phyloP scores from a whole-genome alignment of 768 basidiomycete genomes.

The Serendipita indica region DNA sequence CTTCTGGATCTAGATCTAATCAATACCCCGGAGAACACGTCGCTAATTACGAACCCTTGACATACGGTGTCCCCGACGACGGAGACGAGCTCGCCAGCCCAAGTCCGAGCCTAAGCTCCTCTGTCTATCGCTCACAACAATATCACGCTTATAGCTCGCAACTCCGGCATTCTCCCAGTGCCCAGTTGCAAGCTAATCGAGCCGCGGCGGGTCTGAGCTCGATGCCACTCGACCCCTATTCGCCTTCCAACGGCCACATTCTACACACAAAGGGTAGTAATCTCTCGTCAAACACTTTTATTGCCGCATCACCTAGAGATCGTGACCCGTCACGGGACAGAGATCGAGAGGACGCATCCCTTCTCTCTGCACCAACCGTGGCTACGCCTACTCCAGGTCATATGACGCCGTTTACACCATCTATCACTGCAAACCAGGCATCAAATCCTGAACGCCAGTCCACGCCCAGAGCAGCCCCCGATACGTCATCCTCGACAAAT shows the following conservation, averaged over 20 bases:
- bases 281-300: slow-evolving; percentile 1
- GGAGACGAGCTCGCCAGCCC: slow-evolving; percentile 3
- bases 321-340: background rate
- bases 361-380: background rate
- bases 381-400: background rate
- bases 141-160: background rate
- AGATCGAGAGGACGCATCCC: background rate
- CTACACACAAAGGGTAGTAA: slow-evolving; percentile 4
- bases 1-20: background rate
- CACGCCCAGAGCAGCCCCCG: background rate
- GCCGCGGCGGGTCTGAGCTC: background rate
- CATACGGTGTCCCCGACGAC: slow-evolving; percentile 3
- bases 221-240: background rate
- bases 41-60: background rate
- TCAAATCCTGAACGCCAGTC: background rate
- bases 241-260: background rate
- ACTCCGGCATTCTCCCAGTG: background rate
- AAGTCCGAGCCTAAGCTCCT: background rate
- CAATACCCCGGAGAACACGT: background rate
- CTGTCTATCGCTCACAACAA: background rate
- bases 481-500: background rate
- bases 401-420: slow-evolving; percentile 5
- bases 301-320: background rate
- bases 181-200: background rate
- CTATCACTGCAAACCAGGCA: background rate